Evolutionary conservation across 805 yeast genomes (phyloP), one percentile per base, ranked within the genome.

Genomic region (Zygoascus tannicola): DNA sequence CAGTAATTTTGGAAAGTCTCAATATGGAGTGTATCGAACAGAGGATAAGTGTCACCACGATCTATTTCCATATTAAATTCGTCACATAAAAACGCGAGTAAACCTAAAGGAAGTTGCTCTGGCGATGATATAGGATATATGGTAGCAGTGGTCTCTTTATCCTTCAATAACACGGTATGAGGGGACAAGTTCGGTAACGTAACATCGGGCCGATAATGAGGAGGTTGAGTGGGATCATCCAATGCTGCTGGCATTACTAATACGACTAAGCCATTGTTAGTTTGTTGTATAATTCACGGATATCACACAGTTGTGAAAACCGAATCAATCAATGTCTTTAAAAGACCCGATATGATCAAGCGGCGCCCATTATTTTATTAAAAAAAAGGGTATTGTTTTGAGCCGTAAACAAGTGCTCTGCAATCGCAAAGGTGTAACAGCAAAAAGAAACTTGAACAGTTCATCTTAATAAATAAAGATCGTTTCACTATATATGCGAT

Each of bases 11-110:
- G 81, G 57, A 90, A 92, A 49, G 82, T 79, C 43, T 84, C 85
- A 35, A 84, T 64, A 32, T 79, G 76, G 41, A 90, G 64, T 2
- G 85, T 78, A 51, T 87, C 95, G 52, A 85, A 82, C 59, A 84
- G 83, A 2, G 97, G 88, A 58, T 76, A 80, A 5, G 95, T 81
- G 48, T 84, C 90, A 32, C 97, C 97, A 36, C 85, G 71, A 48
- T 81, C 88, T 20, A 90, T 77, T 59, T 90, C 98, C 78, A 83
- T 81, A 62, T 90, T 90, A 65, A 84, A 85, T 63, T 92, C 97
- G 59, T 88, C 97, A 49, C 90, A 78, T 35, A 90, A 60, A 57
- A 90, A 88, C 16, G 83, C 81, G 33, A 86, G 61, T 22, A 90
- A 67, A 0, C 86, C 90, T 1, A 76, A 74, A 0, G 97, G 97